Percentiles rank a stretch among this genome's conserved stretches.
Evolutionary conservation across 495 filamentous ascomycete species (phyloP).

Genomic region (Lepidopterella palustris): DNA sequence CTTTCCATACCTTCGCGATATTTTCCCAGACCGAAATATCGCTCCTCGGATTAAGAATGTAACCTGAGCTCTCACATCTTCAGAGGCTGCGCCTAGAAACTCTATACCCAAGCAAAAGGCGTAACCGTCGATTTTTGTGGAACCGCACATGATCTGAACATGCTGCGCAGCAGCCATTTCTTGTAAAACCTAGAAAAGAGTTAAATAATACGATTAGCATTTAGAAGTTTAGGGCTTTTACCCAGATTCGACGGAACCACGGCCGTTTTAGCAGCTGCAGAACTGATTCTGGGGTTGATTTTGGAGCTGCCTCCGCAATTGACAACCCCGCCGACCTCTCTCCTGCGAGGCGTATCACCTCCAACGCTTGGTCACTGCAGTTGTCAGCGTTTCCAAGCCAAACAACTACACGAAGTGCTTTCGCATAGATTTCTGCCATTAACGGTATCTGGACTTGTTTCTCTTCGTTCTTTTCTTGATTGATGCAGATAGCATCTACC

Average conservation of each 20-base stretch:
- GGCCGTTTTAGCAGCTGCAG: conserved; percentile 20
- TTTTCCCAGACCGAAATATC: conserved; percentile 28
- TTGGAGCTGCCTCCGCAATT: too few relatives aligned
- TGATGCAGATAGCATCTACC: too few relatives aligned
- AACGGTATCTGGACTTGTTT: too few relatives aligned
- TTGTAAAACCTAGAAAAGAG: conserved; percentile 30
- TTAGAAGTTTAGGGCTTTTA: too few relatives aligned
- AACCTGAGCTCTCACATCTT: conserved; percentile 16
- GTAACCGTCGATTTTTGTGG: conserved; percentile 27
- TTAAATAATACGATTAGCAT: background rate
- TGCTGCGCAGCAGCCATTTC: conserved; percentile 31
- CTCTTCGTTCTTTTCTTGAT: too few relatives aligned
- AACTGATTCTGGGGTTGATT: conserved; percentile 8
- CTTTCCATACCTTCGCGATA: conserved; percentile 5
- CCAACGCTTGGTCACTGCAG: too few relatives aligned
- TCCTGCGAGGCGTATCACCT: too few relatives aligned
- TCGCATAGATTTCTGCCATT: too few relatives aligned
- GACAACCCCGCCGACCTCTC: too few relatives aligned
- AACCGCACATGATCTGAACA: conserved; percentile 29
- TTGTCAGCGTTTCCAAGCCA: too few relatives aligned
- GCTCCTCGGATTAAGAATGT: conserved; percentile 29
- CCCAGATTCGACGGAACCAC: conserved; percentile 35
- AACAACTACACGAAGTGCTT: too few relatives aligned
- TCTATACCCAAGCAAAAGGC: background rate
- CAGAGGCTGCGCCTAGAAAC: conserved; percentile 3